Evolutionary conservation across 2,329 filamentous ascomycete genomes (phyloP), one percentile per base, ranked within the genome.

Genomic region (Botrytis paeoniae): DNA sequence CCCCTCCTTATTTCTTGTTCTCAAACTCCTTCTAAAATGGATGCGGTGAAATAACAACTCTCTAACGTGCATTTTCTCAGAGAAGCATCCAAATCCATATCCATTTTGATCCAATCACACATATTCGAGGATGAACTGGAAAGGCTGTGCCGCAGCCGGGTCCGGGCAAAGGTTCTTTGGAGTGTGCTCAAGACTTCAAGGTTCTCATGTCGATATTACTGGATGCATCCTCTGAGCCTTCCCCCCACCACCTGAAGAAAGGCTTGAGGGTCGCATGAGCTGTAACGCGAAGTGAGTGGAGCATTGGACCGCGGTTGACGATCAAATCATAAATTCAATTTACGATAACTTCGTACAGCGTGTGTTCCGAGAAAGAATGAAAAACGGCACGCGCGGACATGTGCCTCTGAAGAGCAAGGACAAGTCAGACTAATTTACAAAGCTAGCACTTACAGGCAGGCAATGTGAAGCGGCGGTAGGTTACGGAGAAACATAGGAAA

Each of bases 201-300:
- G 66, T 60, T 60, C 51, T 41, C 48, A 69, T 69, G 45, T 70
- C 37, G 54, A 48, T 62, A 48, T 70, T 20, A 60, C 68, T 61
- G 54, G 57, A 45, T 61, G 35, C 48, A 54, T 60, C 69, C 66
- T 70, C 29, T 71, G 54, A 39, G 60, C 59, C 68, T 66, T 51
- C 61, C 32, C 70, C 70, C 54, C 62, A 69, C 70, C 70, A 72
- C 70, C 37, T 66, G 45, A 41, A 43, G 41, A 71, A 43, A 69
- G 71, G 71, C 71, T 73, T 75, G 69, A 73, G 60, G 74, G 75
- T 75, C 74, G 76, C 76, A 77, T 75, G 73, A 73, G 72, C 60
- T 75, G 75, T 73, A 72, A 72, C 70, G 29, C 71, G 73, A 74
- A 72, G 59, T 71, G 70, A 71, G 75, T 74, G 73, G 63, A 75